Evolutionary conservation across 495 filamentous ascomycete species (phyloP), one percentile per base, ranked within the genome.

Genomic region (Xylaria cubensis): DNA sequence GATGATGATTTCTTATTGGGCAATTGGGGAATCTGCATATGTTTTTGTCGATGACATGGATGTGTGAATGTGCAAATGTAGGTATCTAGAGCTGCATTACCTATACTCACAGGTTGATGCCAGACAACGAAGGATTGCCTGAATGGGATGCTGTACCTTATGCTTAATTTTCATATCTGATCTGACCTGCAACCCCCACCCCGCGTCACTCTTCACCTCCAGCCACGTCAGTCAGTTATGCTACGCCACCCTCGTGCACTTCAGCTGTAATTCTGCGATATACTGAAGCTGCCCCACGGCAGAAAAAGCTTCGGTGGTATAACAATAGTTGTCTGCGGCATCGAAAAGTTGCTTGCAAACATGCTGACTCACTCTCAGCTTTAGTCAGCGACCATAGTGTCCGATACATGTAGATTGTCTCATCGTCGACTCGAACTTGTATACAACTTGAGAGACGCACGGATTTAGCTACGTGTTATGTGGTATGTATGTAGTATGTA

Each of bases 1-100:
- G 61, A 42, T 42, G 36, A 21, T 36, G 21, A 44, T 63, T 64
- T 48, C 42, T 4, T 64, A 64, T 48, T 64, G 62, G 62, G 21
- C 36, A 36, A 64, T 26, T 26, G 19, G n/a, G 50, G 48, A 67
- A 42, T 56, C 56, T 67, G 64, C 48, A 2, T 9, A 19, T 50
- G 19, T 36, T 17, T 26, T 56, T 12, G 3, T 15, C n/a, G 42
- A 12, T 44, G 48, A 17, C 50, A 44, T 44, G 50, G 65, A n/a
- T 56, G 39, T 41, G n/a, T 39, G 64, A 42, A 63, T 39, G 53
- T 29, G 26, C 17, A 56, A 29, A 29, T 56, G 26, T 17, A n/a
- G n/a, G n/a, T n/a, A 32, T 26, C 26, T 4, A 29, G 51, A 55
- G 24, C 51, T 55, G 51, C 24, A 29, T 26, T 13, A 26, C 26